These are phyloP conservation scores for Dipsacomyces acuminosporus DNA, from an alignment of 371 early-diverging fungal genomes.

Conservation along the genomic window DNA sequence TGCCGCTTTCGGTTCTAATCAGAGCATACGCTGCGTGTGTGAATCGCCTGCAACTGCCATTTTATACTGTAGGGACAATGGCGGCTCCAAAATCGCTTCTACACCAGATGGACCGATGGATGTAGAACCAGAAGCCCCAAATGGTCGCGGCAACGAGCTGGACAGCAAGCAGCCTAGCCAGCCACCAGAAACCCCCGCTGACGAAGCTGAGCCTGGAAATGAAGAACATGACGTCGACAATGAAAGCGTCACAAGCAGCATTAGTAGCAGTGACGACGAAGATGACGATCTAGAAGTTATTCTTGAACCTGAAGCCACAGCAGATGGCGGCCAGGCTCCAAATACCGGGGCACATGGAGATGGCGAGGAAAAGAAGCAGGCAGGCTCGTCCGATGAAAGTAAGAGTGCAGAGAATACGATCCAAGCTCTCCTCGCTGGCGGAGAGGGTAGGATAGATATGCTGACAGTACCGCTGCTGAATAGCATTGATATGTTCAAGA, in stretches of 20 bases:
- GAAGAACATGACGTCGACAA: neutral
- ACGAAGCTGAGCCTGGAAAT: neutral
- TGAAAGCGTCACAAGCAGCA: constrained; percentile 11
- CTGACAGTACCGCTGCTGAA: constrained; percentile 47
- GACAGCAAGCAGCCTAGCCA: neutral
- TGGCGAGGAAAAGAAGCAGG: neutral
- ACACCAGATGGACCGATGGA: too few relatives aligned
- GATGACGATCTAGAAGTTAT: constrained; percentile 36
- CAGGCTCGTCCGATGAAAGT: neutral
- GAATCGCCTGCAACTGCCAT: too few relatives aligned
- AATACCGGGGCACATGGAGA: neutral
- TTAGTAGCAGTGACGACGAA: constrained; percentile 10
- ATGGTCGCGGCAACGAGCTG: too few relatives aligned
- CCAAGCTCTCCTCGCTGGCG: constrained; percentile 32
- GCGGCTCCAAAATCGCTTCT: too few relatives aligned
- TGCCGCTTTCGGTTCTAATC: too few relatives aligned
- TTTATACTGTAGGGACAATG: too few relatives aligned
- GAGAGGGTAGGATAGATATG: constrained; percentile 40
- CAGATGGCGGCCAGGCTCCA: constrained; percentile 3
- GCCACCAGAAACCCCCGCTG: neutral
- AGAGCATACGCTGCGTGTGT: too few relatives aligned
- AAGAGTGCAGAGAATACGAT: constrained; percentile 7
- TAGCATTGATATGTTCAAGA: constrained; percentile 55
- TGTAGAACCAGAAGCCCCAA: too few relatives aligned
- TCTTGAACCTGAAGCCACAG: constrained; percentile 27